phyloP scores from a whole-genome alignment of 306 rosid genomes.

The Fragaria vesca region DNA sequence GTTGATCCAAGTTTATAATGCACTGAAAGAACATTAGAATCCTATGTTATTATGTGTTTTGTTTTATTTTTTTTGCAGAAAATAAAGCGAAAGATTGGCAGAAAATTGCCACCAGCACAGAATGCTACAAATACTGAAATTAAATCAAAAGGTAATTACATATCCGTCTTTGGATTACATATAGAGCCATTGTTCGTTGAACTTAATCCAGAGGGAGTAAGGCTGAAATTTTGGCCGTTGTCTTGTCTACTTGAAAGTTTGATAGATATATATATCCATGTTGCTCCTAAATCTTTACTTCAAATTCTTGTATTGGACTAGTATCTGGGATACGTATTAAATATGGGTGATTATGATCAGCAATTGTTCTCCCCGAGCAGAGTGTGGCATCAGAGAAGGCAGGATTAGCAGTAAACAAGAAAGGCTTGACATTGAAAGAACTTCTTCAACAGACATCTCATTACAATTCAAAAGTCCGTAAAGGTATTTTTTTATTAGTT shows the following conservation, averaged over 20 bases:
- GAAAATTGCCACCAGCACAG: conserved; percentile 80
- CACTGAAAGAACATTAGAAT: not conserved
- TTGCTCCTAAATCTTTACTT: not conserved
- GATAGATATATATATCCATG: not conserved
- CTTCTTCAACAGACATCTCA: conserved; percentile 92
- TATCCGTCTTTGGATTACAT: not conserved
- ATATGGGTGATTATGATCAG: conserved; percentile 41
- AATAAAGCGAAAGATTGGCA: conserved; percentile 82
- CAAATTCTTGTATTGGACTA: conserved; percentile 1
- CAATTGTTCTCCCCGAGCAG: conserved; percentile 87
- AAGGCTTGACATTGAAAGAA: conserved; percentile 87
- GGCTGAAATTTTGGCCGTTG: not conserved
- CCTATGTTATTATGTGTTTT: not conserved
- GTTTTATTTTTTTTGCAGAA: conserved; percentile 42
- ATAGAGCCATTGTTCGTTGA: not conserved
- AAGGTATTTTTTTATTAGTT: conserved; percentile 53
- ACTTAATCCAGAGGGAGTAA: not conserved
- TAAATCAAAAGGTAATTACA: conserved; percentile 65
- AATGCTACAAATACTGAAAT: conserved; percentile 80
- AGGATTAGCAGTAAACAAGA: conserved; percentile 85
- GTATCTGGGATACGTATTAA: conserved; percentile 14
- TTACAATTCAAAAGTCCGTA: conserved; percentile 76
- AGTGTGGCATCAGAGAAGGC: conserved; percentile 78
- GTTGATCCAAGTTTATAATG: not conserved
- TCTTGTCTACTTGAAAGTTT: not conserved